Percentiles rank a stretch among this genome's conserved stretches.
Evolutionary conservation across 1,284 basidiomycete genomes (phyloP).

Genomic region (Sporisorium exsertum): DNA sequence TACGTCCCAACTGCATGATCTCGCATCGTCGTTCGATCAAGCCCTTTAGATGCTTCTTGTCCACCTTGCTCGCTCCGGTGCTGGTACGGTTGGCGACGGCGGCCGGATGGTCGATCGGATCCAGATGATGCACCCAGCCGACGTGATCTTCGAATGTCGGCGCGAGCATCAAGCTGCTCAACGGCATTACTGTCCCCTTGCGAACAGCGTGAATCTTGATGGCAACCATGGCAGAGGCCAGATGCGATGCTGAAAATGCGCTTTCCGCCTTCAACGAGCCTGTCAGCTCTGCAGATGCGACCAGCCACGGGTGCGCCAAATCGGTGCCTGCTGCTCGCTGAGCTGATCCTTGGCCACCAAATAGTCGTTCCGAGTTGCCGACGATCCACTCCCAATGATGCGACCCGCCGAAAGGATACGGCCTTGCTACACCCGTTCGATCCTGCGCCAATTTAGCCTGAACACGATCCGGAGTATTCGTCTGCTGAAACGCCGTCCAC

Average conservation of each 20-base stretch:
- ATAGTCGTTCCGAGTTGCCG: constrained; percentile 36
- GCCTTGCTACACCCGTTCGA: constrained; percentile 32
- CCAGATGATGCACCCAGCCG: constrained; percentile 41
- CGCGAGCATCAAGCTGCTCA: constrained; percentile 37
- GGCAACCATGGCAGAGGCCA: constrained; percentile 42
- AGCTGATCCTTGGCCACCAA: constrained; percentile 2
- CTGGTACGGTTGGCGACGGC: constrained; percentile 29
- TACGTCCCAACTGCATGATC: constrained; percentile 42
- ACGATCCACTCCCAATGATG: constrained; percentile 38
- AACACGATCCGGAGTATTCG: constrained; percentile 16
- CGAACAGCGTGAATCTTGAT: constrained; percentile 39
- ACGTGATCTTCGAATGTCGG: constrained; percentile 31
- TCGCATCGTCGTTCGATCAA: constrained; percentile 39
- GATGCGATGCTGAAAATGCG: constrained; percentile 8
- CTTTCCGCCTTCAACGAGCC: neutral
- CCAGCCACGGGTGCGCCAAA: constrained; percentile 18
- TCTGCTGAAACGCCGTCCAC: constrained; percentile 27
- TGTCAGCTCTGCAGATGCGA: constrained; percentile 1
- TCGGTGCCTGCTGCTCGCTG: neutral
- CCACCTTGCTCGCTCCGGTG: constrained; percentile 10
- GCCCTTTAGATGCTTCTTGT: constrained; percentile 38
- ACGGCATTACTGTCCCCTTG: constrained; percentile 39
- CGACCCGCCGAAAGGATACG: constrained; percentile 30
- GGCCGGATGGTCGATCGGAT: constrained; percentile 35
- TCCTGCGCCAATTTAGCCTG: constrained; percentile 21